Evolutionary conservation across 768 basidiomycete species (phyloP).

Genomic region (Asterophora parasitica): DNA sequence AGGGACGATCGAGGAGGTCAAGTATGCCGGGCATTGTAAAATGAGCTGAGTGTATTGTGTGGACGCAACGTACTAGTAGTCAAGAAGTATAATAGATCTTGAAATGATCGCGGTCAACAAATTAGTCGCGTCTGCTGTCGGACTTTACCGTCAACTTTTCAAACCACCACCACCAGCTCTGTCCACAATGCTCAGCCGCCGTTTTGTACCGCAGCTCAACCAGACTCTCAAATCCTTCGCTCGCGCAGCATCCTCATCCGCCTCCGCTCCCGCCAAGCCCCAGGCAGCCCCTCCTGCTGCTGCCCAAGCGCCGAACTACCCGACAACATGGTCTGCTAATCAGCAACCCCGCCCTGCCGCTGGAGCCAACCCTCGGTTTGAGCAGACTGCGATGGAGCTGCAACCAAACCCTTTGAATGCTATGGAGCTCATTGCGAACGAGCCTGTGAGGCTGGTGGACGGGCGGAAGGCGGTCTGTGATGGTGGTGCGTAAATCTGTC

Average conservation of each 20-base stretch:
- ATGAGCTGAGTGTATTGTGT: neutral
- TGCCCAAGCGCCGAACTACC: slow-evolving; percentile 79
- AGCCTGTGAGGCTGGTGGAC: slow-evolving; percentile 79
- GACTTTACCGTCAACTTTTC: slow-evolving; percentile 9
- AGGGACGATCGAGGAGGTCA: slow-evolving; percentile 21
- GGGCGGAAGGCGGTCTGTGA: slow-evolving; percentile 89
- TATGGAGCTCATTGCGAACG: slow-evolving; percentile 82
- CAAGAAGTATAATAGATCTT: no score
- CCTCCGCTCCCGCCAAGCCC: slow-evolving; percentile 23
- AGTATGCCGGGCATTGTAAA: slow-evolving; percentile 9
- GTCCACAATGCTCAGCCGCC: slow-evolving; percentile 37
- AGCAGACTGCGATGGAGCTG: slow-evolving; percentile 82
- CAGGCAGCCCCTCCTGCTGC: slow-evolving; percentile 31
- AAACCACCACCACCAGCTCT: slow-evolving; percentile 6
- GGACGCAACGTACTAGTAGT: no score
- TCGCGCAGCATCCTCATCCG: slow-evolving; percentile 26
- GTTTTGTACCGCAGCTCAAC: slow-evolving; percentile 29
- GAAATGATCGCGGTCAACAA: no score
- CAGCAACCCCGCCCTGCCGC: slow-evolving; percentile 67
- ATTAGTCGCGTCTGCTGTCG: neutral
- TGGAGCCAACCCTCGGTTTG: slow-evolving; percentile 74
- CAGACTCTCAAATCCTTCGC: slow-evolving; percentile 23
- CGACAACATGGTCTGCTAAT: slow-evolving; percentile 79
- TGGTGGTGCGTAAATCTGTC: slow-evolving; percentile 64
- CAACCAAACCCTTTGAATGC: slow-evolving; percentile 90